Evolutionary conservation across 306 rosid species (phyloP).

Genomic region (Senna tora): DNA sequence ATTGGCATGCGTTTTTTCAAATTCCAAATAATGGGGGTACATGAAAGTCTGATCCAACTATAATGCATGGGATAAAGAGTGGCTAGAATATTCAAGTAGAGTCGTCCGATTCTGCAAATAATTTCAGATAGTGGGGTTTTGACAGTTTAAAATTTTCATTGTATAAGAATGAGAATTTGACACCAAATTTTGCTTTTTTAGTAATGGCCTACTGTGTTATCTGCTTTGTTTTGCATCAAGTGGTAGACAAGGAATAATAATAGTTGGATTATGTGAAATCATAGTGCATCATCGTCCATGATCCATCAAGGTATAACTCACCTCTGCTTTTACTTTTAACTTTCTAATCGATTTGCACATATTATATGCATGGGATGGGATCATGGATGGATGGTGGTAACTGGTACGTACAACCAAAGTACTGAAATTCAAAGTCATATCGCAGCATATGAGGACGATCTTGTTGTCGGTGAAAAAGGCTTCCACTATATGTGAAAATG

Average conservation of each 20-base stretch:
- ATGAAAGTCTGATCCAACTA: slow-evolving; percentile 34
- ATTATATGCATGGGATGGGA: too few species aligned
- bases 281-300: slow-evolving; percentile 2
- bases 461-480: slow-evolving; percentile 52
- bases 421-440: slow-evolving; percentile 50
- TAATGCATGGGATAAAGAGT: slow-evolving; percentile 15
- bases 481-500: background rate
- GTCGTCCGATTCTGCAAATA: slow-evolving; percentile 27
- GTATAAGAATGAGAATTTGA: slow-evolving; percentile 41
- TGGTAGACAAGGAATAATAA: slow-evolving; percentile 62
- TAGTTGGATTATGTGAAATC: slow-evolving; percentile 22
- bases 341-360: too few species aligned
- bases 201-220: slow-evolving; percentile 41
- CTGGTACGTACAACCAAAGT: slow-evolving; percentile 71
- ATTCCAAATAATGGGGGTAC: slow-evolving; percentile 41
- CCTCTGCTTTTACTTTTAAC: background rate
- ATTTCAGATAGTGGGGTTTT: slow-evolving; percentile 24
- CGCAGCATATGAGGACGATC: slow-evolving; percentile 53
- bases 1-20: slow-evolving; percentile 10
- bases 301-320: slow-evolving; percentile 34
- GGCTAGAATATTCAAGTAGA: background rate
- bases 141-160: slow-evolving; percentile 20
- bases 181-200: slow-evolving; percentile 47
- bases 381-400: slow-evolving; percentile 34
- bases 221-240: slow-evolving; percentile 59